These are phyloP conservation scores for Boletus reticuloceps DNA, from an alignment of 768 basidiomycete genomes.

Conservation along the genomic window DNA sequence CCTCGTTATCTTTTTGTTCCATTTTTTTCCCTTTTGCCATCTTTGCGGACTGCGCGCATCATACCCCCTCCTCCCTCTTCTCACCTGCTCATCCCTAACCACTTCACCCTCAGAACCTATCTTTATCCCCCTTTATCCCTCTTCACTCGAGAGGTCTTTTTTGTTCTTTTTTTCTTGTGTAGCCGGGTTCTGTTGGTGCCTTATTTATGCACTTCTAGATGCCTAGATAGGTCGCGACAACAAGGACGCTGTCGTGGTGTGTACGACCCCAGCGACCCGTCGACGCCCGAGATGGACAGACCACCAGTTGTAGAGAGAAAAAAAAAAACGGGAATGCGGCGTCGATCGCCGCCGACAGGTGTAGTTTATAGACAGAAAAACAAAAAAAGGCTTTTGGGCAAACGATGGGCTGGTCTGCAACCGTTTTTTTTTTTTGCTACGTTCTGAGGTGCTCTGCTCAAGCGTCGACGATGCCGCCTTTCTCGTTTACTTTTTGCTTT, in stretches of 20 bases:
- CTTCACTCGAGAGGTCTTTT: slow-evolving; percentile 1
- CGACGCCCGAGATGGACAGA: no score
- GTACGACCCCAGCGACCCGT: no score
- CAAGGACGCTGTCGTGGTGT: neutral
- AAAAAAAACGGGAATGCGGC: neutral
- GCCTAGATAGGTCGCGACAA: slow-evolving; percentile 20
- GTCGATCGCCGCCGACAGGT: slow-evolving; percentile 8
- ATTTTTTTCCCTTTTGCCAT: neutral
- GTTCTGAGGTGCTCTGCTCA: no score
- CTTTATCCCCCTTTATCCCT: slow-evolving; percentile 1
- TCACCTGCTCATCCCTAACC: neutral
- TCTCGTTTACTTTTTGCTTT: no score
- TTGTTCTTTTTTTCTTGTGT: slow-evolving; percentile 11
- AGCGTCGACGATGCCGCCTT: no score
- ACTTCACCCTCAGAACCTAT: neutral
- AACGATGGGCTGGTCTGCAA: slow-evolving; percentile 24
- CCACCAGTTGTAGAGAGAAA: no score
- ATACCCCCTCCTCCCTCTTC: slow-evolving; percentile 11
- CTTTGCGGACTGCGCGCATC: slow-evolving; percentile 7
- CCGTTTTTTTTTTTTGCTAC: neutral
- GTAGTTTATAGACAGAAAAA: neutral
- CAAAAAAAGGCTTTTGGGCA: no score
- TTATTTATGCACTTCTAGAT: slow-evolving; percentile 25
- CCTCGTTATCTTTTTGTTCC: neutral
- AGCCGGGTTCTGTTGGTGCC: slow-evolving; percentile 21